Percentiles rank a stretch among this genome's conserved stretches.
These are phyloP conservation scores for Thymus quinquecostatus DNA, from an alignment of 257 asterid genomes.

Conservation along the genomic window DNA sequence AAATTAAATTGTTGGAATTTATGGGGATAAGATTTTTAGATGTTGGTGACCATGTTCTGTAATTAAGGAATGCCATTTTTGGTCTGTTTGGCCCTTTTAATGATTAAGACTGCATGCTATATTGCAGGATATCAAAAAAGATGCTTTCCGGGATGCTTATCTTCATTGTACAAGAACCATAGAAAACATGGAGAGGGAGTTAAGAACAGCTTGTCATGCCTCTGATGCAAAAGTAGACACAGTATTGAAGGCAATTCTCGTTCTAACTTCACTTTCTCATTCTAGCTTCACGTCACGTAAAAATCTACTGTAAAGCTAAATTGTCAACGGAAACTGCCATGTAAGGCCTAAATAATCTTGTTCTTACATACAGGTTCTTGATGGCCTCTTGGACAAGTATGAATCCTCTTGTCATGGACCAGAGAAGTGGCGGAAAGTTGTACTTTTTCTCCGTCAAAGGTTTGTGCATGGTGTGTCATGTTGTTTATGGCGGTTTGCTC, in stretches of 20 bases:
- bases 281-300: not conserved
- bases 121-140: constrained; percentile 85
- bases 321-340: not conserved
- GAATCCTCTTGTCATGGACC: constrained; percentile 93
- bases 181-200: constrained; percentile 87
- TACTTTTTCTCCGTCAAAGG: constrained; percentile 80
- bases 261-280: not conserved
- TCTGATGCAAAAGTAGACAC: constrained; percentile 76
- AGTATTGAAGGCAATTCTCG: constrained; percentile 61
- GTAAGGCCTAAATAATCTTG: not conserved
- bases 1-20: not conserved
- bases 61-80: constrained; percentile 9
- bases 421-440: constrained; percentile 86
- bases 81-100: constrained; percentile 5
- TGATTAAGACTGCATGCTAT: constrained; percentile 34
- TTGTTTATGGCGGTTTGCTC: constrained; percentile 19
- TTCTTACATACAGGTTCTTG: constrained; percentile 64
- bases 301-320: not conserved
- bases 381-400: constrained; percentile 74
- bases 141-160: constrained; percentile 92
- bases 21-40: not conserved
- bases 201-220: constrained; percentile 84
- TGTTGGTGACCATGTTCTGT: not conserved
- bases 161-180: constrained; percentile 68
- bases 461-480: constrained; percentile 37